A percentile compares a stretch with the other conserved stretches of the same genome.
These are phyloP conservation scores for Stagonosporopsis rhizophila DNA, from an alignment of 2,329 filamentous ascomycete species.

Conservation along the genomic window DNA sequence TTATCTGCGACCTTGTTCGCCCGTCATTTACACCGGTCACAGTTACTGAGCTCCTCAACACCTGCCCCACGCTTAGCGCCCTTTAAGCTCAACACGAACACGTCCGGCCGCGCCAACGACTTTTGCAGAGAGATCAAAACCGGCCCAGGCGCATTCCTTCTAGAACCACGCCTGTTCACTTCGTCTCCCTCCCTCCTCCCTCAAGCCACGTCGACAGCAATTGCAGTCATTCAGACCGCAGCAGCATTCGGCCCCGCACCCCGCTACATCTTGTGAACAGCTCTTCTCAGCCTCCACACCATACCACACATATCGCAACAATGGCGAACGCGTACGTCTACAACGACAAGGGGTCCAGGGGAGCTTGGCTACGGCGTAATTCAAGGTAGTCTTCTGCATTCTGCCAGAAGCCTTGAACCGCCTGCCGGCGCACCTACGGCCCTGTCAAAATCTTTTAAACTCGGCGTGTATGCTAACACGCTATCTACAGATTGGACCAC, in stretches of 20 bases:
- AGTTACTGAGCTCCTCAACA: conserved; percentile 19
- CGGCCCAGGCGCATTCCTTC: conserved; percentile 26
- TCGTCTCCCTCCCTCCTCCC: conserved; percentile 10
- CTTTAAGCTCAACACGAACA: conserved; percentile 36
- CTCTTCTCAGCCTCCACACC: conserved; percentile 10
- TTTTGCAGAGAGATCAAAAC: conserved; percentile 32
- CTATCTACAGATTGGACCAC: conserved; percentile 65
- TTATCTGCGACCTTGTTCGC: neutral
- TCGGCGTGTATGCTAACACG: conserved; percentile 15
- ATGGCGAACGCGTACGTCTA: conserved; percentile 72
- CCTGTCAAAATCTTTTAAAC: neutral
- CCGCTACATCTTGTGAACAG: conserved; percentile 22
- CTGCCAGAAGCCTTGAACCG: conserved; percentile 11
- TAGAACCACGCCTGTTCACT: conserved; percentile 15
- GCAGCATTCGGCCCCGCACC: conserved; percentile 27
- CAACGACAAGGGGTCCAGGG: conserved; percentile 2
- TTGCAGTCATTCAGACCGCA: conserved; percentile 21
- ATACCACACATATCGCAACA: conserved; percentile 32
- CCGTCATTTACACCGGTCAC: conserved; percentile 6
- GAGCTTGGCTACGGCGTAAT: conserved; percentile 17
- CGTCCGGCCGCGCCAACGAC: conserved; percentile 27
- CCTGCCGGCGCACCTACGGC: conserved; percentile 5
- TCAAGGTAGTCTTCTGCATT: conserved; percentile 10
- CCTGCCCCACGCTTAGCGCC: conserved; percentile 39
- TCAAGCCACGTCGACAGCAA: conserved; percentile 17